Evolutionary conservation across 1,284 basidiomycete genomes (phyloP).

Genomic region (Ganoderma resinaceum): DNA sequence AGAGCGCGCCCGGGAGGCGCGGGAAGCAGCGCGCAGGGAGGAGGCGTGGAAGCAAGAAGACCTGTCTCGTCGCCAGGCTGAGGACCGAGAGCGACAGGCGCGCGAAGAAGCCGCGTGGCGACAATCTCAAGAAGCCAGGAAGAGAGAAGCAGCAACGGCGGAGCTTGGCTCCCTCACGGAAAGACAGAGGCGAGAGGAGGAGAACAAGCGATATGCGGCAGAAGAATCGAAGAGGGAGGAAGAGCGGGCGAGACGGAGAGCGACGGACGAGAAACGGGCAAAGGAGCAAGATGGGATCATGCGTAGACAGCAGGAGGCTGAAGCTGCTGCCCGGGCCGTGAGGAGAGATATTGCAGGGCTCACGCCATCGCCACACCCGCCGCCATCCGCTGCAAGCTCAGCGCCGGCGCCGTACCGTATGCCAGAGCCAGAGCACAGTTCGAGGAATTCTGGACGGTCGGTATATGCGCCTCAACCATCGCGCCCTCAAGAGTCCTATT

Average conservation of each 20-base stretch:
- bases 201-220: conserved; percentile 37
- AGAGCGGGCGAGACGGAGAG: conserved; percentile 34
- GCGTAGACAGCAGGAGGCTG: conserved; percentile 54
- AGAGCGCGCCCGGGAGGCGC: conserved; percentile 45
- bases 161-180: conserved; percentile 31
- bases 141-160: conserved; percentile 35
- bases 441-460: conserved; percentile 18
- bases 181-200: conserved; percentile 35
- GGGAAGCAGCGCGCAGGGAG: conserved; percentile 47
- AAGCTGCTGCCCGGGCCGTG: conserved; percentile 44
- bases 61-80: conserved; percentile 32
- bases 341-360: conserved; percentile 34
- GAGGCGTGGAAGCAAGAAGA: conserved; percentile 39
- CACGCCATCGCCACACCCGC: conserved; percentile 27
- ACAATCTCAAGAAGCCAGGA: conserved; percentile 29
- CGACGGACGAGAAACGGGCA: conserved; percentile 39
- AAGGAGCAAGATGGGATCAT: conserved; percentile 55
- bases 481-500: conserved; percentile 34
- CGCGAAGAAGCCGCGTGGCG: conserved; percentile 34
- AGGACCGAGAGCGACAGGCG: conserved; percentile 33
- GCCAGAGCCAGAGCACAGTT: conserved; percentile 19
- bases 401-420: conserved; percentile 28
- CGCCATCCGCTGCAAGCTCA: conserved; percentile 13
- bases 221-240: conserved; percentile 34
- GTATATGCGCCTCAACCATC: conserved; percentile 39